These are phyloP conservation scores for Medicago ruthenica DNA, from an alignment of 306 rosid genomes.

Conservation along the genomic window DNA sequence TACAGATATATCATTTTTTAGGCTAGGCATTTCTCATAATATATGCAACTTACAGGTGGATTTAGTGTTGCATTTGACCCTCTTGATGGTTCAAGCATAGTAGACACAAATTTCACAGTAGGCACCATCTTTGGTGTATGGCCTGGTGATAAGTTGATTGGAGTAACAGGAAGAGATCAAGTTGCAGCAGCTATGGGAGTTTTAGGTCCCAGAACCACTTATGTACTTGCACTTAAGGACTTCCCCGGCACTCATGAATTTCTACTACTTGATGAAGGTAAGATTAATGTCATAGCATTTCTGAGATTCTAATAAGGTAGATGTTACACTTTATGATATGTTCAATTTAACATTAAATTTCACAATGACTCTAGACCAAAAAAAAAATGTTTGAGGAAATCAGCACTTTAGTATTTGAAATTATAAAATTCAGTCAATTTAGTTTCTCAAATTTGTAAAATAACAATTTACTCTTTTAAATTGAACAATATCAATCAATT, in stretches of 20 bases:
- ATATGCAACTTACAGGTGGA: slow-evolving; percentile 71
- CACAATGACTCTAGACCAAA: neutral
- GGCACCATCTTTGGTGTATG: slow-evolving; percentile 98
- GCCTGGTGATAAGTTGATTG: slow-evolving; percentile 97
- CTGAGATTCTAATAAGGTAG: neutral
- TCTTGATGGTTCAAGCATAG: slow-evolving; percentile 97
- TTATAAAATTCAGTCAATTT: too few species aligned
- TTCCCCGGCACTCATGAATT: slow-evolving; percentile 95
- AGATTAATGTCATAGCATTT: neutral
- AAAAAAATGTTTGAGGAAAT: neutral
- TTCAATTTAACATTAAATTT: neutral
- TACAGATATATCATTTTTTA: slow-evolving; percentile 17
- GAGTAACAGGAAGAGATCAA: slow-evolving; percentile 91
- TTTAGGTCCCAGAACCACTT: slow-evolving; percentile 94
- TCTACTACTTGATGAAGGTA: slow-evolving; percentile 96
- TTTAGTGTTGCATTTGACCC: slow-evolving; percentile 99
- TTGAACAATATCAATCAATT: too few species aligned
- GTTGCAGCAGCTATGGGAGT: slow-evolving; percentile 99
- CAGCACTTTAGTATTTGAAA: too few species aligned
- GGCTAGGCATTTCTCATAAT: slow-evolving; percentile 36
- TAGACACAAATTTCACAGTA: slow-evolving; percentile 96
- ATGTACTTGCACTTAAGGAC: slow-evolving; percentile 86
- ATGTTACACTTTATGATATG: neutral
- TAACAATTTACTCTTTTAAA: too few species aligned
- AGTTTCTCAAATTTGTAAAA: too few species aligned